Evolutionary conservation across 768 basidiomycete species (phyloP).

Genomic region (Lentinula detonsa): DNA sequence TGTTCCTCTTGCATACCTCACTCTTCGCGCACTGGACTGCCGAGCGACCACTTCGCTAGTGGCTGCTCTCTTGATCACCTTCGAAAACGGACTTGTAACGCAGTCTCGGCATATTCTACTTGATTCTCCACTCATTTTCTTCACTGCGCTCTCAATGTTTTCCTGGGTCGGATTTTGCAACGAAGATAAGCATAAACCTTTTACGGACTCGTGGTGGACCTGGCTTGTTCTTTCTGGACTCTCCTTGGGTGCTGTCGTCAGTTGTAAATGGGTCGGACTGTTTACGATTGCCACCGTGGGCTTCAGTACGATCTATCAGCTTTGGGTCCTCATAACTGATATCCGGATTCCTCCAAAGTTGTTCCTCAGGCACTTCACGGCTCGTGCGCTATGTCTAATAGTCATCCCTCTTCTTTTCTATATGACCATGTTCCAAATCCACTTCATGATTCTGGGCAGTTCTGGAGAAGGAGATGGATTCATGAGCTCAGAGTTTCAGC

Average conservation of each 20-base stretch:
- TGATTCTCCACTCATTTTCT: slow-evolving; percentile 97
- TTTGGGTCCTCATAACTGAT: slow-evolving; percentile 91
- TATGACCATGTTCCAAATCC: slow-evolving; percentile 95
- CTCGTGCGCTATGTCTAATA: slow-evolving; percentile 88
- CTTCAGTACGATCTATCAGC: slow-evolving; percentile 71
- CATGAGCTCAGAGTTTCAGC: slow-evolving; percentile 99
- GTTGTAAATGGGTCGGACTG: slow-evolving; percentile 97
- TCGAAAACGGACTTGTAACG: slow-evolving; percentile 94
- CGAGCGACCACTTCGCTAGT: slow-evolving; percentile 89
- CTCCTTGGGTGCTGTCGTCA: slow-evolving; percentile 85
- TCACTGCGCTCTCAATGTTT: slow-evolving; percentile 86
- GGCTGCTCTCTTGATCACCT: slow-evolving; percentile 85
- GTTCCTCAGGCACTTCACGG: slow-evolving; percentile 82
- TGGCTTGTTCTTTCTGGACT: slow-evolving; percentile 88
- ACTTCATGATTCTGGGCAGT: slow-evolving; percentile 83
- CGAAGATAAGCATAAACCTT: slow-evolving; percentile 81
- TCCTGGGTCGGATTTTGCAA: slow-evolving; percentile 89
- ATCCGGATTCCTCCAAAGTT: slow-evolving; percentile 66
- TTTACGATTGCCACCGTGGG: slow-evolving; percentile 97
- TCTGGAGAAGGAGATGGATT: slow-evolving; percentile 98
- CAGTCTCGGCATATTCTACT: slow-evolving; percentile 96
- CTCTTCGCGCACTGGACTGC: slow-evolving; percentile 88
- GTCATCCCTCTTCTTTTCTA: slow-evolving; percentile 82
- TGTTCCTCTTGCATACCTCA: slow-evolving; percentile 87
- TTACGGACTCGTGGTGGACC: slow-evolving; percentile 86